These are phyloP conservation scores for Xerocomus potaroensis DNA, from an alignment of 768 basidiomycete genomes.

Conservation along the genomic window DNA sequence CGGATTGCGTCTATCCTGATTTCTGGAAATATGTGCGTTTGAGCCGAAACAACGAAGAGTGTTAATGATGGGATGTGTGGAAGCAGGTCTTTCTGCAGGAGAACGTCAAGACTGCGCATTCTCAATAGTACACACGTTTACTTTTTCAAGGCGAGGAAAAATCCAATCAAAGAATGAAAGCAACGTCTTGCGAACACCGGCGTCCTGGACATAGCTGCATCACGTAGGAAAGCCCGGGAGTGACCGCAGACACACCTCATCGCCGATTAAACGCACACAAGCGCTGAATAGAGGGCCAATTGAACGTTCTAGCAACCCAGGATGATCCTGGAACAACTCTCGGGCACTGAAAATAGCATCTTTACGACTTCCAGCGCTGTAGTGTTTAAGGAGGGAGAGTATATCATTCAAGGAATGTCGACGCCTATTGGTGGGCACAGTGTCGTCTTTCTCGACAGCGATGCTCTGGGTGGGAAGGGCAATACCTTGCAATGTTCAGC, in stretches of 20 bases:
- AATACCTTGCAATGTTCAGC: constrained; percentile 57
- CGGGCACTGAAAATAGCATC: constrained; percentile 72
- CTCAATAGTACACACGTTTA: constrained; percentile 26
- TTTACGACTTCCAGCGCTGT: constrained; percentile 71
- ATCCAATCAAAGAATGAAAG: constrained; percentile 71
- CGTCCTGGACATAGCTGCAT: constrained; percentile 51
- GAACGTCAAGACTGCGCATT: constrained; percentile 6
- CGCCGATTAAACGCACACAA: constrained; percentile 68
- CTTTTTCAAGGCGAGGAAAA: constrained; percentile 57
- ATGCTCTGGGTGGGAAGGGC: constrained; percentile 85
- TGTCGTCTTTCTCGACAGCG: constrained; percentile 46
- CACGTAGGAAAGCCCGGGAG: background rate
- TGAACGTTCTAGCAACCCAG: constrained; percentile 47
- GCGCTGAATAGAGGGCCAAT: constrained; percentile 54
- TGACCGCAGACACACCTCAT: constrained; percentile 56
- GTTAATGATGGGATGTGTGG: constrained; percentile 77
- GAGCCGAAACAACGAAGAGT: constrained; percentile 84
- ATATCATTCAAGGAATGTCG: constrained; percentile 76
- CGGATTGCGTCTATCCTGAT: constrained; percentile 87
- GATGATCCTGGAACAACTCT: constrained; percentile 66
- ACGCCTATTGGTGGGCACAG: constrained; percentile 67
- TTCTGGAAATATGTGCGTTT: constrained; percentile 94
- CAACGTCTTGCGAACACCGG: constrained; percentile 69
- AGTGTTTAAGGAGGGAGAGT: constrained; percentile 75
- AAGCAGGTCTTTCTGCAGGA: constrained; percentile 54